These are phyloP conservation scores for Fusarium aywerte DNA, from an alignment of 2,329 filamentous ascomycete species.

Conservation along the genomic window DNA sequence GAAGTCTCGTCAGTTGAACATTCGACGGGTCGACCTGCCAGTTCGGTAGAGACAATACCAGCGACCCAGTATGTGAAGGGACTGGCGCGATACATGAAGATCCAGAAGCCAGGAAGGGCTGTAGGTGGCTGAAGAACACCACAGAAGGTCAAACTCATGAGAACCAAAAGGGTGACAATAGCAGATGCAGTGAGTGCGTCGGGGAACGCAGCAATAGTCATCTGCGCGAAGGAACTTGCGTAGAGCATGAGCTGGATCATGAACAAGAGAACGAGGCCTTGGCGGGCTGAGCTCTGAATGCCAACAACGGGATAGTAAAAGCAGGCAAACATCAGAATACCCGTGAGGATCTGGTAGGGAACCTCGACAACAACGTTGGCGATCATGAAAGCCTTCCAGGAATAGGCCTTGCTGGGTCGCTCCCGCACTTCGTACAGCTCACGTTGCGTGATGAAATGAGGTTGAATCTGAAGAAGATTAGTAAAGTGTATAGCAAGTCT, in stretches of 20 bases:
- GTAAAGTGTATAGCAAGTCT: slow-evolving; percentile 49
- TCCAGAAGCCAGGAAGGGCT: slow-evolving; percentile 73
- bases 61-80: slow-evolving; percentile 73
- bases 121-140: slow-evolving; percentile 67
- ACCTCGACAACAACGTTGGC: slow-evolving; percentile 79
- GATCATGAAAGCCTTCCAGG: slow-evolving; percentile 78
- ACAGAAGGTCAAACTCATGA: slow-evolving; percentile 40
- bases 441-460: slow-evolving; percentile 78
- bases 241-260: slow-evolving; percentile 75
- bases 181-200: slow-evolving; percentile 66
- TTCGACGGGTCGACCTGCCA: slow-evolving; percentile 44
- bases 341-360: slow-evolving; percentile 74
- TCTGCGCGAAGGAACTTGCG: slow-evolving; percentile 76
- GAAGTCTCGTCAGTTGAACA: slow-evolving; percentile 67
- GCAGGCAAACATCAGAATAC: slow-evolving; percentile 69
- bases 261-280: slow-evolving; percentile 73
- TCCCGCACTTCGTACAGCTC: slow-evolving; percentile 82
- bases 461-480: slow-evolving; percentile 67
- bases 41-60: slow-evolving; percentile 57
- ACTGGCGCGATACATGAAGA: slow-evolving; percentile 75
- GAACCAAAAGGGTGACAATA: slow-evolving; percentile 65
- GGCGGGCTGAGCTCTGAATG: slow-evolving; percentile 62
- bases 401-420: slow-evolving; percentile 78
- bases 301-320: slow-evolving; percentile 76
- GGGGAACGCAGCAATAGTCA: slow-evolving; percentile 77